Evolutionary conservation across 306 rosid species (phyloP), one percentile per base, ranked within the genome.

Genomic region (Castanea mollissima): DNA sequence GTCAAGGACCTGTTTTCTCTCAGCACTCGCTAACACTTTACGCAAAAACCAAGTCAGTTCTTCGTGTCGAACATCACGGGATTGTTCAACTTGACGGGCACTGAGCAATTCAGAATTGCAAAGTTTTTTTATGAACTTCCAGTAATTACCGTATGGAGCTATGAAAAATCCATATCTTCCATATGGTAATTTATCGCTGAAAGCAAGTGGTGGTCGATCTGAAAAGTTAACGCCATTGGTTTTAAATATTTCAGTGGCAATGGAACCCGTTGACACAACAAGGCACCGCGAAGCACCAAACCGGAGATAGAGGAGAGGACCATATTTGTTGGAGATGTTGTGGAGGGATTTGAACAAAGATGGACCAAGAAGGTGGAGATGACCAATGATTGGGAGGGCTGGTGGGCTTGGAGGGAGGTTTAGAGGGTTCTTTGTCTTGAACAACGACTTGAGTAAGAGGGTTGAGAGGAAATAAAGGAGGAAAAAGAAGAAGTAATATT

Each of bases 111-210:
- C 83, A 0, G 79, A 76, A 72, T 85, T 74, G 79, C 88, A 86
- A 1, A 88, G 74, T 59, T 82, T 86, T 80, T 84, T 88, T 86
- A 86, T 88, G 87, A 84, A 86, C 31, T 85, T 73, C 92, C 90
- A 88, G 71, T 82, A 86, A 31, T 83, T 75, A 1, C 88, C 87
- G 3, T 88, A 88, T 3, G 84, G 80, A 15, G 90, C 88, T 2
- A 84, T 87, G 35, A 89, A 72, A 73, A 86, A 82, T 1, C 90
- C 90, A 0, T 76, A 75, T 54, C 60, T 78, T 0, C 85, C 90
- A 18, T 60, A 84, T 0, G 86, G 92, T 11, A 86, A 55, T 5
- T 81, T 83, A 2, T 86, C 86, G 1, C 85, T 87, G 29, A 89
- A 89, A 19, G 90, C 88, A 0, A 89, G 84, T 0, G 68, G 56